Base-by-base conservation (phyloP, 2,329 filamentous ascomycete genomes). In the Nothophaeocryptopus gaeumannii region DNA sequence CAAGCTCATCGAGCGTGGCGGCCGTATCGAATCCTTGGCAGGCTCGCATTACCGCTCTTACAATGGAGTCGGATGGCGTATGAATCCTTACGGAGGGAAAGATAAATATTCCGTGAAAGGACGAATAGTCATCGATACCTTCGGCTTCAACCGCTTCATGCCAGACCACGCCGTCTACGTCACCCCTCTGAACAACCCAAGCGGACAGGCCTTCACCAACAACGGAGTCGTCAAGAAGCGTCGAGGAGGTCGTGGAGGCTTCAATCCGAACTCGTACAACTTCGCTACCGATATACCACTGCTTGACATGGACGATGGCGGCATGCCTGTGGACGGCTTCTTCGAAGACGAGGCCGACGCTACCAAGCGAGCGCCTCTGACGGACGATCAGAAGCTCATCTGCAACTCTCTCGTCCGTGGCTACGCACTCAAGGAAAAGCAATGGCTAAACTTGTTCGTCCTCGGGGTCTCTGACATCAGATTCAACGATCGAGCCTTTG, bases 11-110 rank as follows among this genome's bases (percentile, higher is more conserved):
- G 66, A 70, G 15, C 72, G 76, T 3, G 78, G 78, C 5, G 68
- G 67, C 13, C 68, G 70, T 39, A 72, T 76, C 50, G 76, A 79
- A 52, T 55, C 63, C 8, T 66, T 78, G 26, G 71, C 70, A 36
- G 77, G 77, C 1, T 73, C 72, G 20, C 72, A 78, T 47, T 80
- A 77, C 63, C 73, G 72, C 46, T 67, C 70, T 1, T 80, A 80
- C 54, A 68, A 74, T 26, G 77, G 77, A 5, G 58, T 75, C 12
- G 72, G 67, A 2, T 74, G 70, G 71, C 62, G 62, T 20, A 58
- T 67, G 5, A 66, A 67, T 5, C 54, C 62, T 5, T 56, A 56
- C 49, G 60, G 57, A 44, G 56, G 59, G 31, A 63, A 64, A 51
- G 69, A 73, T 53, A 72, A 73, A 51, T 71, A 70, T 51, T 69